Evolutionary conservation across 2,329 filamentous ascomycete species (phyloP), one percentile per base, ranked within the genome.

Genomic region (Cercospora sojina): DNA sequence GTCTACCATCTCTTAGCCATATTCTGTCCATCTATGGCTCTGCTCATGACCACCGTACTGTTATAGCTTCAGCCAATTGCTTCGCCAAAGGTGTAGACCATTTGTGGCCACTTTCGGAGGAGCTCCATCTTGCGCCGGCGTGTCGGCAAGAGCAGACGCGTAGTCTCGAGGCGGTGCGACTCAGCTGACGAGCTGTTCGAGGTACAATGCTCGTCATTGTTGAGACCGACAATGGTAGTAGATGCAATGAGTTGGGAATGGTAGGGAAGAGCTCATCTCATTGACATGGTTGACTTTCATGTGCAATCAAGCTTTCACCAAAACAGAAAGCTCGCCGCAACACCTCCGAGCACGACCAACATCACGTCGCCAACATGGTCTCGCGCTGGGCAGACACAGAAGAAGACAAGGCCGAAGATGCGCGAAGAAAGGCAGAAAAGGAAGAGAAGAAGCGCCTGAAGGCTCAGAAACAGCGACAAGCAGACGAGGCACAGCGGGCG

Each of bases 31-130:
- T 47, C 13, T 10, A 20, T 43, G 27, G 13, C 20, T 49, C 10
- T 18, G 9, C 18, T 31, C 10, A 32, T 31, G 32, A 12, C 25
- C 12, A 27, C 69, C 78, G 63, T 84, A 96, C 93, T 71, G 89
- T 90, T 70, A 98, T 97, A 55, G 93, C 93, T 77, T 93, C 89
- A 64, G 90, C 90, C 59, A 98, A 85, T 72, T 91, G 90, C 77
- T 95, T 94, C 7, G 94, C 93, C 68, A 99, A 81, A 13, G 94
- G 93, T 3, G 94, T 99, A 2, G 93, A 96, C 93, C 93, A 97
- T 82, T 91, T 72, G 65, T 76, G 75, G 43, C 71, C 73, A 38
- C 60, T 66, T 31, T 77, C 74, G 53, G 76, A 77, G 13, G 79
- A 80, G 60, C 75, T 80, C 78, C 78, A 81, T 76, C 81, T 79